Conservation (phyloP, 495 filamentous ascomycete genomes). For the Sphaerosporella brunnea region DNA sequence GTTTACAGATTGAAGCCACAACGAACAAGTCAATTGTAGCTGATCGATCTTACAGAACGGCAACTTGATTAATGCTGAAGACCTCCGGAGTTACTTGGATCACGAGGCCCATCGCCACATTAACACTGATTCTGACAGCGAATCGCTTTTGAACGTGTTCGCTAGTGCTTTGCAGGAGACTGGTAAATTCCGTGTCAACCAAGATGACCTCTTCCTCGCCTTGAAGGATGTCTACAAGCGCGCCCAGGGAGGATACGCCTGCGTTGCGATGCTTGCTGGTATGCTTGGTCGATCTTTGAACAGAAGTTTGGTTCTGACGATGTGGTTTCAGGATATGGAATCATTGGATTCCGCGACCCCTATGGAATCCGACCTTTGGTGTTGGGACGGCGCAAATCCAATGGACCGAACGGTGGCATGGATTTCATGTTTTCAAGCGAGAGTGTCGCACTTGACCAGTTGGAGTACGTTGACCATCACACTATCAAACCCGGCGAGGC, state of each 20-base stretch:
- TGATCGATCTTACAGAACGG: conserved; percentile 47
- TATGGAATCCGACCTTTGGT: conserved; percentile 83
- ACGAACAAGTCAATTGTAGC: conserved; percentile 5
- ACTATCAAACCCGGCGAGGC: conserved; percentile 81
- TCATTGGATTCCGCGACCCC: conserved; percentile 75
- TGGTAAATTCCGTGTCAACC: conserved; percentile 88
- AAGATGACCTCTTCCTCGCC: conserved; percentile 70
- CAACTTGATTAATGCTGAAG: conserved; percentile 83
- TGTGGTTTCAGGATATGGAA: conserved; percentile 47
- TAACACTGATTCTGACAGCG: conserved; percentile 90
- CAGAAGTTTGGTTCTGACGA: background rate
- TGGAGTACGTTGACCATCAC: conserved; percentile 62
- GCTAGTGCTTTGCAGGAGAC: conserved; percentile 86
- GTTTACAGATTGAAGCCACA: conserved; percentile 2
- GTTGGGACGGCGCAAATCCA: conserved; percentile 47
- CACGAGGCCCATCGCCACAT: conserved; percentile 83
- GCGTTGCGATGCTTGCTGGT: conserved; percentile 83
- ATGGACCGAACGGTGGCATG: conserved; percentile 42
- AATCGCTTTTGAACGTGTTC: conserved; percentile 89
- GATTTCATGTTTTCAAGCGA: conserved; percentile 99
- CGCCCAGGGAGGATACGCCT: conserved; percentile 73
- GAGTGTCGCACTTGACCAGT: conserved; percentile 73
- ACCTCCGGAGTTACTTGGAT: conserved; percentile 63
- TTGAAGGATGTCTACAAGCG: conserved; percentile 56
- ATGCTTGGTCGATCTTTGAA: conserved; percentile 13